phyloP scores from a whole-genome alignment of 352 stramenopile genomes.

The Phytophthora multivora region DNA sequence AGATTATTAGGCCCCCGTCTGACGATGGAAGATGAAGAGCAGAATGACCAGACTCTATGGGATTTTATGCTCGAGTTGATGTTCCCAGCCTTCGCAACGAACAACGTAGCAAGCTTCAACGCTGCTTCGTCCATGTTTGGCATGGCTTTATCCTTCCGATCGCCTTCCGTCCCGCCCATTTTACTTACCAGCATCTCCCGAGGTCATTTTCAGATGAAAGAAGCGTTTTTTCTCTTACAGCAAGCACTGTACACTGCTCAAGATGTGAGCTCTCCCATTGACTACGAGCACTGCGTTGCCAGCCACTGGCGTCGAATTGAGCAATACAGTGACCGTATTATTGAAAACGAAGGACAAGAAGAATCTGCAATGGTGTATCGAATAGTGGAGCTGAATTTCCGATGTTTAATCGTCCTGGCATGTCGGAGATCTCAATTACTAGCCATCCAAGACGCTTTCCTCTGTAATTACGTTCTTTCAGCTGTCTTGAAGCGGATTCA shows the following conservation, averaged over 20 bases:
- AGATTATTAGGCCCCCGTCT: conserved; percentile 40
- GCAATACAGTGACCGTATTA: conserved; percentile 30
- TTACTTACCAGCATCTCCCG: conserved; percentile 13
- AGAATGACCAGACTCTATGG: conserved; percentile 44
- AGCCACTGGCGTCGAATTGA: conserved; percentile 37
- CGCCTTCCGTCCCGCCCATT: neutral
- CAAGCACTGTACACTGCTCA: conserved; percentile 38
- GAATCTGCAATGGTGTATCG: conserved; percentile 18
- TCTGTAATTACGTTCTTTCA: conserved; percentile 17
- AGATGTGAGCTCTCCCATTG: conserved; percentile 8
- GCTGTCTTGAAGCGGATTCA: conserved; percentile 29
- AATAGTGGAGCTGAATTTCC: conserved; percentile 38
- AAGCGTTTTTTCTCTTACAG: conserved; percentile 36
- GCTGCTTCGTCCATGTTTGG: conserved; percentile 9
- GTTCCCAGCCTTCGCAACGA: conserved; percentile 7
- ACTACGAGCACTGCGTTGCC: conserved; percentile 34
- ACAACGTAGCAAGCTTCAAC: conserved; percentile 4
- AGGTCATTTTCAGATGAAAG: conserved; percentile 24
- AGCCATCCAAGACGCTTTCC: conserved; percentile 40
- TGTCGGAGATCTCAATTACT: conserved; percentile 33
- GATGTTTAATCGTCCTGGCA: conserved; percentile 43
- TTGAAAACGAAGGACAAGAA: conserved; percentile 23
- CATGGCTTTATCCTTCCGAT: conserved; percentile 24
- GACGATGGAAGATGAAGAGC: conserved; percentile 26
- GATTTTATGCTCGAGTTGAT: conserved; percentile 42